Evolutionary conservation across 2,329 filamentous ascomycete genomes (phyloP).

Genomic region (Davidsoniella neocaledoniae): DNA sequence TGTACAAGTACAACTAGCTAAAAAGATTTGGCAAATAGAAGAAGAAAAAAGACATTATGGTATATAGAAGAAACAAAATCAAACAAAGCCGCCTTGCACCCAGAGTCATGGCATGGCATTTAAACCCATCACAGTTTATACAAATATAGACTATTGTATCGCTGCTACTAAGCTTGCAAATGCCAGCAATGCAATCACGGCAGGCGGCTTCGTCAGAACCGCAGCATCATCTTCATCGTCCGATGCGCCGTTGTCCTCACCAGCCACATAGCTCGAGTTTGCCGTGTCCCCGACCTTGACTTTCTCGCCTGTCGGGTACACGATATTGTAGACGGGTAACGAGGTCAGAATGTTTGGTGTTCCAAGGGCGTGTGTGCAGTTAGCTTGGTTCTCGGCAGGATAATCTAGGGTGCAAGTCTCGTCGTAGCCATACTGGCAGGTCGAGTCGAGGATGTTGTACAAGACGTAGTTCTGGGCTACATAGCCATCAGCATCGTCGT

Average conservation of each 20-base stretch:
- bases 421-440: conserved; percentile 32
- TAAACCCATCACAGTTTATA: too few relatives aligned
- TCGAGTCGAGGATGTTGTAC: conserved; percentile 35
- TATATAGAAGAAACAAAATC: background rate
- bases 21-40: background rate
- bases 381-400: conserved; percentile 32
- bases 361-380: conserved; percentile 31
- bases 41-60: background rate
- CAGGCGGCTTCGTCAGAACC: background rate
- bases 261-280: conserved; percentile 5
- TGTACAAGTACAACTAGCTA: background rate
- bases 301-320: conserved; percentile 31
- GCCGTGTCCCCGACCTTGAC: conserved; percentile 11
- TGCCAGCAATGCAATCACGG: background rate
- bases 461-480: conserved; percentile 35
- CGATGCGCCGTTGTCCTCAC: background rate
- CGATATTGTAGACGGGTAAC: conserved; percentile 32
- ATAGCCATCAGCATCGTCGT: conserved; percentile 26
- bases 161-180: background rate
- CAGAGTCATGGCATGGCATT: too few relatives aligned
- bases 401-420: conserved; percentile 31
- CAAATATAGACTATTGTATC: too few relatives aligned
- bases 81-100: background rate
- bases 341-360: conserved; percentile 17
- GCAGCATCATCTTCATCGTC: background rate